Evolutionary conservation across 768 basidiomycete genomes (phyloP).

Genomic region (Hericium alpestre): DNA sequence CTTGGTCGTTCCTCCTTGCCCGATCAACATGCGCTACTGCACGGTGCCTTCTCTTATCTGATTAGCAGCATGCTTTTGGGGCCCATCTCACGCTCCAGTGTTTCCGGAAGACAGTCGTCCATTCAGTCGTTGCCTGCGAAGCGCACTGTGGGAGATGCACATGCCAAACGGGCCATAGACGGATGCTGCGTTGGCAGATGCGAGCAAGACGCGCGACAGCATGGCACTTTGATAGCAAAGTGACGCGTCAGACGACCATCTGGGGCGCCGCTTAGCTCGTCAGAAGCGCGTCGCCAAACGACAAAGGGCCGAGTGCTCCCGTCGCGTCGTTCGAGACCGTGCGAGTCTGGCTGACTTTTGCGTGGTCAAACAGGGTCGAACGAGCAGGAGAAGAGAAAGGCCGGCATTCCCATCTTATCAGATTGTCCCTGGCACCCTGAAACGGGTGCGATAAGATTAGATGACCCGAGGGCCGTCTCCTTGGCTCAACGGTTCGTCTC

Average conservation of each 20-base stretch:
- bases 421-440: constrained; percentile 3
- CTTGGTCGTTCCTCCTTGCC: background rate
- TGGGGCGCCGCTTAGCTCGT: too few relatives aligned
- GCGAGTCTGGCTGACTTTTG: background rate
- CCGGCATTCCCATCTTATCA: constrained; percentile 10
- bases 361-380: background rate
- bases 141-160: background rate
- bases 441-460: constrained; percentile 4
- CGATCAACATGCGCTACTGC: background rate
- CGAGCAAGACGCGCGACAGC: too few relatives aligned
- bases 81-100: background rate
- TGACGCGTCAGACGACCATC: too few relatives aligned
- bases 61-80: background rate
- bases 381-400: background rate
- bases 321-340: background rate
- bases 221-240: too few relatives aligned
- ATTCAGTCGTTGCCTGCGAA: background rate
- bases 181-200: too few relatives aligned
- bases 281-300: too few relatives aligned
- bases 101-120: background rate
- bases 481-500: background rate
- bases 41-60: background rate
- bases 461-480: background rate
- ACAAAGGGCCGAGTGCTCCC: background rate
- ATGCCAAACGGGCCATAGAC: background rate